Conservation (phyloP, 2,329 filamentous ascomycete genomes). For the Diaporthe ampelina region DNA sequence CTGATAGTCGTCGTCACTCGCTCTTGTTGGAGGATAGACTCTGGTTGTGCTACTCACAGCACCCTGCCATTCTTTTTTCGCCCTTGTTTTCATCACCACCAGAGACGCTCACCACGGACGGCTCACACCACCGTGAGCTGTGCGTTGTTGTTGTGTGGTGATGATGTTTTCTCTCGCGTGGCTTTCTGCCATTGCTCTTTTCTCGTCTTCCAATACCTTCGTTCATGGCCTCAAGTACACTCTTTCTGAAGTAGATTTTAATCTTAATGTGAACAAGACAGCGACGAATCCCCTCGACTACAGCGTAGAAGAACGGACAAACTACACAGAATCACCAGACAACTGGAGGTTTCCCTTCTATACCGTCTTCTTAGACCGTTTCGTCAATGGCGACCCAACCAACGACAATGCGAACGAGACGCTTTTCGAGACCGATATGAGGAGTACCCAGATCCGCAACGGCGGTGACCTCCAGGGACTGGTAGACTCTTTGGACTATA, state of each 20-base stretch:
- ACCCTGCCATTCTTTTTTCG: constrained; percentile 39
- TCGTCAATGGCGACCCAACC: constrained; percentile 73
- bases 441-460: constrained; percentile 73
- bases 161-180: constrained; percentile 49
- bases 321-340: constrained; percentile 65
- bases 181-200: constrained; percentile 47
- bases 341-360: constrained; percentile 79
- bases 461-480: constrained; percentile 72
- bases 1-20: constrained; percentile 40
- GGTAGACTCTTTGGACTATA: constrained; percentile 72
- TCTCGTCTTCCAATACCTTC: constrained; percentile 43
- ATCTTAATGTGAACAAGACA: constrained; percentile 71
- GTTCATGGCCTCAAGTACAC: constrained; percentile 50
- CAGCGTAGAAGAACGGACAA: constrained; percentile 63
- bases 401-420: constrained; percentile 76
- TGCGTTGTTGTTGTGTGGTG: constrained; percentile 42
- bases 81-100: constrained; percentile 24
- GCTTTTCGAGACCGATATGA: constrained; percentile 71
- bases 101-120: constrained; percentile 38
- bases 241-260: constrained; percentile 60
- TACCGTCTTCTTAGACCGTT: constrained; percentile 74
- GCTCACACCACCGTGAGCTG: constrained; percentile 40
- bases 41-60: constrained; percentile 37
- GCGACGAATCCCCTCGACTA: constrained; percentile 71
- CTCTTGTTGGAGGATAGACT: constrained; percentile 39